Conservation (phyloP, 768 basidiomycete species). For the Porphyrellus cyaneotinctus region DNA sequence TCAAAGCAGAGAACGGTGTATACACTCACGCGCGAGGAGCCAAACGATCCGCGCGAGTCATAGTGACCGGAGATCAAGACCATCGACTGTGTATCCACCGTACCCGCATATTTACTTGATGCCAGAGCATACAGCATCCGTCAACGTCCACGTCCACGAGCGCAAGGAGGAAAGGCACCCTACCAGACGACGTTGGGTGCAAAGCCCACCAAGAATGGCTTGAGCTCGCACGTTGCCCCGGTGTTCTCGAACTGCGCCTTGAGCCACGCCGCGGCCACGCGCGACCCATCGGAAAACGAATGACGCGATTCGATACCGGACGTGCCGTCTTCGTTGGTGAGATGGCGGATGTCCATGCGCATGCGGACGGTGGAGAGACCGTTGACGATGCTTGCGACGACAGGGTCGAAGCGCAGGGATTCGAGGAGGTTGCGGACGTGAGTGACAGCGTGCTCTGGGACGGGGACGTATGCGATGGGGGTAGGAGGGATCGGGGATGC, state of each 20-base stretch:
- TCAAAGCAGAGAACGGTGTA: background rate
- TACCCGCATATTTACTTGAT: slow-evolving; percentile 50
- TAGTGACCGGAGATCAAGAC: slow-evolving; percentile 85
- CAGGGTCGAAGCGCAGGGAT: slow-evolving; percentile 62
- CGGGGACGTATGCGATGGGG: slow-evolving; percentile 50
- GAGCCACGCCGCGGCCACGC: slow-evolving; percentile 36
- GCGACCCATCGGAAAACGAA: slow-evolving; percentile 68
- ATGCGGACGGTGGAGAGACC: slow-evolving; percentile 66
- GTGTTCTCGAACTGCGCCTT: slow-evolving; percentile 66
- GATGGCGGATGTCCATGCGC: slow-evolving; percentile 67
- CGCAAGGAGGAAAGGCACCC: background rate
- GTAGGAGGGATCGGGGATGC: slow-evolving; percentile 53
- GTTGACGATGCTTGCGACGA: slow-evolving; percentile 62
- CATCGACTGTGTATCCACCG: slow-evolving; percentile 45
- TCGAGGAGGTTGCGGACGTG: slow-evolving; percentile 56
- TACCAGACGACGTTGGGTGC: slow-evolving; percentile 89
- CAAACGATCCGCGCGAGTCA: slow-evolving; percentile 88
- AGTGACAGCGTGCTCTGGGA: slow-evolving; percentile 51
- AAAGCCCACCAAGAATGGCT: slow-evolving; percentile 65
- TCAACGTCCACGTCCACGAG: background rate
- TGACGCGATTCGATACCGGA: slow-evolving; percentile 78
- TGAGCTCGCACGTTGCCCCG: slow-evolving; percentile 70
- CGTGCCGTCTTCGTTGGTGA: slow-evolving; percentile 78
- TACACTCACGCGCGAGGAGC: slow-evolving; percentile 48
- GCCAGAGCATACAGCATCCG: background rate